Evolutionary conservation across 306 rosid genomes (phyloP).

Genomic region (Adenanthera pavonina): DNA sequence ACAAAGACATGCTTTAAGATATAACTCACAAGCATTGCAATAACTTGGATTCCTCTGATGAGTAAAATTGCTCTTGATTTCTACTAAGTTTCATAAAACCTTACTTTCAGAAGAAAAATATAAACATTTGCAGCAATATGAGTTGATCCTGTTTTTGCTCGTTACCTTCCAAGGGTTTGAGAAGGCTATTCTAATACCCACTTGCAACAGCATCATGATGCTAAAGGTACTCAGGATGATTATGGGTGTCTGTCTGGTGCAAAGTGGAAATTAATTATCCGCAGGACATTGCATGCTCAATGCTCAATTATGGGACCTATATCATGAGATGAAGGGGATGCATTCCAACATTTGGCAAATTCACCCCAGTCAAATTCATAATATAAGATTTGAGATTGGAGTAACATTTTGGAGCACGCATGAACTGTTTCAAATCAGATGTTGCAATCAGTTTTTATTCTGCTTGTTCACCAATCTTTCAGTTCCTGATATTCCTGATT

Average conservation of each 20-base stretch:
- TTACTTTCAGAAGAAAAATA: conserved; percentile 5
- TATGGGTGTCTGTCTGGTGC: background rate
- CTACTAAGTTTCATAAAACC: conserved; percentile 10
- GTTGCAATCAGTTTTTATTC: background rate
- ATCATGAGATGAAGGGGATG: background rate
- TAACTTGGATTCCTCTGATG: conserved; percentile 23
- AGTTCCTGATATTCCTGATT: background rate
- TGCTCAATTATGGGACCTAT: conserved; percentile 13
- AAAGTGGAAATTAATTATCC: conserved; percentile 27
- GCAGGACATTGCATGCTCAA: conserved; percentile 1
- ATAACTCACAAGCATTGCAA: conserved; percentile 22
- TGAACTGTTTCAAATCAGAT: background rate
- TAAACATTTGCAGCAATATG: conserved; percentile 9
- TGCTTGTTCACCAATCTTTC: background rate
- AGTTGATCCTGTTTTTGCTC: background rate
- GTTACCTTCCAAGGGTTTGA: conserved; percentile 1
- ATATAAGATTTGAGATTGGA: conserved; percentile 3
- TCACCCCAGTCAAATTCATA: background rate
- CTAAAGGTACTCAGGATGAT: background rate
- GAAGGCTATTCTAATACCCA: conserved; percentile 16
- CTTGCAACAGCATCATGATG: background rate
- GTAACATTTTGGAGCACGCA: conserved; percentile 17
- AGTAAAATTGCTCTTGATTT: conserved; percentile 34
- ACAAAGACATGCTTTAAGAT: conserved; percentile 23
- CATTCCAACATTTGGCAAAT: background rate